Evolutionary conservation across 1,284 basidiomycete species (phyloP).

Genomic region (Heterobasidion occidentale): DNA sequence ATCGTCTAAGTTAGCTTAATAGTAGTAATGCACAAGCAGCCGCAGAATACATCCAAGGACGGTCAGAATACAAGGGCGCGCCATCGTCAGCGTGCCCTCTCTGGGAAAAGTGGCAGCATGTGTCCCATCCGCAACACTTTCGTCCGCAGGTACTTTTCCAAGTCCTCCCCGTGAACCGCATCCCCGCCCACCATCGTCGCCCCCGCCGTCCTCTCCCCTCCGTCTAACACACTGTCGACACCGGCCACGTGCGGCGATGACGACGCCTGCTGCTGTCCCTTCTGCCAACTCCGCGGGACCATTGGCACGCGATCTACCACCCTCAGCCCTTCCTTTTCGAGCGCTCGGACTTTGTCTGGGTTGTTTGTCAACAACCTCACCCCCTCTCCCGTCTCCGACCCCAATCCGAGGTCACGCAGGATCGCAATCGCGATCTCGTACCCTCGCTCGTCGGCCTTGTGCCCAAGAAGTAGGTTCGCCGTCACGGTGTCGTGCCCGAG

Average conservation of each 20-base stretch:
- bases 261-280: constrained; percentile 26
- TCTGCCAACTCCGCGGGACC: constrained; percentile 89
- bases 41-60: too few relatives aligned
- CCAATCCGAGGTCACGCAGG: constrained; percentile 80
- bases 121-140: constrained; percentile 98
- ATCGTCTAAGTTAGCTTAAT: too few relatives aligned
- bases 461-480: constrained; percentile 93
- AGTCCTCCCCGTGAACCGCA: constrained; percentile 75
- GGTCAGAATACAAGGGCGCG: too few relatives aligned
- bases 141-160: constrained; percentile 94
- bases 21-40: too few relatives aligned
- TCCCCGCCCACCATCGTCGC: constrained; percentile 83
- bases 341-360: constrained; percentile 90
- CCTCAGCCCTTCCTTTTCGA: constrained; percentile 77
- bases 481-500: constrained; percentile 97
- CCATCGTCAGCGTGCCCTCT: neutral
- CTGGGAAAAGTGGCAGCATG: constrained; percentile 56
- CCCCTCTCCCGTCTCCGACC: constrained; percentile 45
- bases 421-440: constrained; percentile 93
- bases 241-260: constrained; percentile 9
- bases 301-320: constrained; percentile 87
- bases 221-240: constrained; percentile 15
- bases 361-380: constrained; percentile 94
- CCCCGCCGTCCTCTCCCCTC: constrained; percentile 45
- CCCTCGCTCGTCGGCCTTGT: constrained; percentile 88